Evolutionary conservation across 352 stramenopile genomes (phyloP).

Genomic region (Thalassiosira ordinaria): DNA sequence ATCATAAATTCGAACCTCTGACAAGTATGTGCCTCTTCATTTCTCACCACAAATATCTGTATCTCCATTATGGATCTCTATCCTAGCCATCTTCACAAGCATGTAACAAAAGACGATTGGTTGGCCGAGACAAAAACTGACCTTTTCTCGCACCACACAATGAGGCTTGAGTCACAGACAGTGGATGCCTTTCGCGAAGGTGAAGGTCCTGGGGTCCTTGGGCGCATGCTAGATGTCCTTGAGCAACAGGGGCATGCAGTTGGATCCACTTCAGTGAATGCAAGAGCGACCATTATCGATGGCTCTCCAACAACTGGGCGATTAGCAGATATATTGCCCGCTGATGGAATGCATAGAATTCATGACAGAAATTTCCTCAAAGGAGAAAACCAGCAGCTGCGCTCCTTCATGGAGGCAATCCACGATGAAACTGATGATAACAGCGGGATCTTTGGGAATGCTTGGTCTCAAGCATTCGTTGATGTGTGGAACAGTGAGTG

Average conservation of each 20-base stretch:
- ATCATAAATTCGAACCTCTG: too few species aligned
- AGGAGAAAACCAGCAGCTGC: slow-evolving; percentile 52
- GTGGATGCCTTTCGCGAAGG: slow-evolving; percentile 73
- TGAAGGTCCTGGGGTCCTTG: slow-evolving; percentile 61
- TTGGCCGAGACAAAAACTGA: slow-evolving; percentile 63
- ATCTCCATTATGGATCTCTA: too few species aligned
- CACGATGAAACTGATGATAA: slow-evolving; percentile 54
- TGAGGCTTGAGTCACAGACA: slow-evolving; percentile 54
- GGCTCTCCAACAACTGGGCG: slow-evolving; percentile 52
- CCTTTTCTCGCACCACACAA: slow-evolving; percentile 76
- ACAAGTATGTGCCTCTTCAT: too few species aligned
- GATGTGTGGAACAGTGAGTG: slow-evolving; percentile 57
- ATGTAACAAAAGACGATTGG: slow-evolving; percentile 66
- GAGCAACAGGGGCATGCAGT: slow-evolving; percentile 58
- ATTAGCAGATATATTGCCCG: slow-evolving; percentile 54
- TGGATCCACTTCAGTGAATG: slow-evolving; percentile 46
- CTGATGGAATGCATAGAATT: slow-evolving; percentile 46
- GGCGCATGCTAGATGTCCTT: slow-evolving; percentile 66
- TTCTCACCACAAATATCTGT: too few species aligned
- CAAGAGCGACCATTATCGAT: slow-evolving; percentile 55
- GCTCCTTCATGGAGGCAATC: slow-evolving; percentile 49
- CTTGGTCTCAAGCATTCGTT: slow-evolving; percentile 60
- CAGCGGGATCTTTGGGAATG: slow-evolving; percentile 60
- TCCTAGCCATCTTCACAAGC: slow-evolving; percentile 67
- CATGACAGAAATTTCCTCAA: slow-evolving; percentile 59